Conservation (phyloP, 2,329 filamentous ascomycete species). For the Decorospora gaudefroyi region DNA sequence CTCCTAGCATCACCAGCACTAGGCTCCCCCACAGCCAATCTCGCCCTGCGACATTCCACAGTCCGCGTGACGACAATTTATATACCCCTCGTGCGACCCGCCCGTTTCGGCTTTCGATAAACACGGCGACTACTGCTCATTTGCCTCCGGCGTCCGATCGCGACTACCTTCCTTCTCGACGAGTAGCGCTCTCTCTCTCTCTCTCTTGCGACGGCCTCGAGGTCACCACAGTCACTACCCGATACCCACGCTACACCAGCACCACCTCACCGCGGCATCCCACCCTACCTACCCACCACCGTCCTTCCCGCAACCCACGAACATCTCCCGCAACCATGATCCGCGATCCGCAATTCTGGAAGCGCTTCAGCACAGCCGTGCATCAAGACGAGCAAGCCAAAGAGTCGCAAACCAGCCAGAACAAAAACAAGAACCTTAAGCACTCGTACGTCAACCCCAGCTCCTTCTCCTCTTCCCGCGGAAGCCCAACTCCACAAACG, state of each 20-base stretch:
- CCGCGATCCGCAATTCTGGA: slow-evolving; percentile 64
- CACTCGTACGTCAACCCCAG: slow-evolving; percentile 47
- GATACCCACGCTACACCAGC: too few relatives aligned
- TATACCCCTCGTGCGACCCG: slow-evolving; percentile 1
- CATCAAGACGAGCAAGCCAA: slow-evolving; percentile 58
- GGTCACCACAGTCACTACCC: not conserved
- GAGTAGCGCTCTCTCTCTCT: too few relatives aligned
- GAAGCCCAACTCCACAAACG: slow-evolving; percentile 29
- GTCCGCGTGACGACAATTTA: slow-evolving; percentile 7
- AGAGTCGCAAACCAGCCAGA: slow-evolving; percentile 19
- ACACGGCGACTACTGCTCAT: not conserved
- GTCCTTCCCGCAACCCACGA: not conserved
- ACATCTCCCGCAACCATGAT: slow-evolving; percentile 50
- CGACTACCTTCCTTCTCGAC: not conserved
- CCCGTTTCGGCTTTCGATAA: not conserved
- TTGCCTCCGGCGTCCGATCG: not conserved
- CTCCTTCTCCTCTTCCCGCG: slow-evolving; percentile 20
- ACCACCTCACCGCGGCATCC: not conserved
- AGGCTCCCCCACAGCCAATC: slow-evolving; percentile 22
- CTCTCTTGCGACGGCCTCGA: not conserved
- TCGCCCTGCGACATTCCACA: slow-evolving; percentile 20
- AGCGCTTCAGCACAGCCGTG: slow-evolving; percentile 62
- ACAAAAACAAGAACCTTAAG: slow-evolving; percentile 35
- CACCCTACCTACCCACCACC: slow-evolving; percentile 1
- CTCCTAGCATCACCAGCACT: slow-evolving; percentile 4